A percentile compares a stretch with the other conserved stretches of the same genome.
Evolutionary conservation across 257 asterid species (phyloP).

Genomic region (Solanum bulbocastanum): DNA sequence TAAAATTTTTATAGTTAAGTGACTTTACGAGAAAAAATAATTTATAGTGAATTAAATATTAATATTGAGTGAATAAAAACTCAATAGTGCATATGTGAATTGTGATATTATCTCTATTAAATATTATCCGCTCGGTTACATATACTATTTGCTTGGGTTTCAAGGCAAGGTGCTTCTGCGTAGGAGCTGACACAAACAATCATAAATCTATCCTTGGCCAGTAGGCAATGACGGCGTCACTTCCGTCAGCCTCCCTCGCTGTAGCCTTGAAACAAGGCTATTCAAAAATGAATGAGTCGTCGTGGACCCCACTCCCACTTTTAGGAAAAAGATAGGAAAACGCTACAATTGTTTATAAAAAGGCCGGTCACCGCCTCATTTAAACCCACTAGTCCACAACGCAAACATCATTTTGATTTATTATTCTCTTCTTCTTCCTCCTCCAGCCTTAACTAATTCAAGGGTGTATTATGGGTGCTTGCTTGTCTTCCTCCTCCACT

Average conservation of each 20-base stretch:
- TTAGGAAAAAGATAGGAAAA: neutral
- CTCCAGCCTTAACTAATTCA: neutral
- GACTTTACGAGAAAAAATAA: no score
- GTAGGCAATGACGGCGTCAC: neutral
- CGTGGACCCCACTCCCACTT: neutral
- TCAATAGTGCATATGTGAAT: no score
- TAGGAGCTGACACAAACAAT: neutral
- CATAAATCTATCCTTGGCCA: neutral
- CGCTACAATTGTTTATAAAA: neutral
- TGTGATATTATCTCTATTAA: no score
- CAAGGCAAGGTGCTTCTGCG: neutral
- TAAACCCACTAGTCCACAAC: neutral
- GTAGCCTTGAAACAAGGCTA: neutral
- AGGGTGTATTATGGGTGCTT: conserved; percentile 25
- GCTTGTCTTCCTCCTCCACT: conserved; percentile 33
- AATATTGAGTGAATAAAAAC: no score
- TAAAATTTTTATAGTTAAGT: no score
- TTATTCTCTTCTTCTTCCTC: no score
- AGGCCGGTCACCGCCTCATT: neutral
- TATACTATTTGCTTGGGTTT: neutral
- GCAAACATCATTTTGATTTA: neutral
- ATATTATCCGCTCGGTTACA: no score
- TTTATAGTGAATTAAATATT: no score
- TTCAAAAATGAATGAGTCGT: neutral
- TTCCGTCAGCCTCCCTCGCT: neutral